Evolutionary conservation across 2,329 filamentous ascomycete genomes (phyloP).

Genomic region (Emydomyces testavorans): DNA sequence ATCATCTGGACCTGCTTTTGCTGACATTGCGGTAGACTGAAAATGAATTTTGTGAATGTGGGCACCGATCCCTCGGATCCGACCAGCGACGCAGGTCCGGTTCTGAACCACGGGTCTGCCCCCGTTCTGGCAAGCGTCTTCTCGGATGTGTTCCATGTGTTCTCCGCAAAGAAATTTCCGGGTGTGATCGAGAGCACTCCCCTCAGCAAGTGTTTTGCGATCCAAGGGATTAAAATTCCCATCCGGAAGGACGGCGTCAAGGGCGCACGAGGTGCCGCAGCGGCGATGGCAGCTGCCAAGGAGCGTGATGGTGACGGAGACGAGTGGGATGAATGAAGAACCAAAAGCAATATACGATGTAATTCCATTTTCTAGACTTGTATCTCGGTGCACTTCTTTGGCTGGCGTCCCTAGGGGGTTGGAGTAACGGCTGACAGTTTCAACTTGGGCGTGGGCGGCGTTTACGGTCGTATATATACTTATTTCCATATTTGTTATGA

Average conservation of each 20-base stretch:
- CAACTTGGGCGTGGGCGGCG: too few relatives aligned
- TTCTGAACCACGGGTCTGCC: slow-evolving; percentile 61
- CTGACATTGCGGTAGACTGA: slow-evolving; percentile 38
- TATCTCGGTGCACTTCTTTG: too few relatives aligned
- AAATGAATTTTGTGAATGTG: slow-evolving; percentile 76
- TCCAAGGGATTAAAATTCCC: slow-evolving; percentile 91
- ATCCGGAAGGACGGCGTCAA: slow-evolving; percentile 73
- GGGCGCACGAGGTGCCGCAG: slow-evolving; percentile 23
- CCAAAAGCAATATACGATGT: too few relatives aligned
- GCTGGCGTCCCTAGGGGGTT: too few relatives aligned
- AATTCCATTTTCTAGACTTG: too few relatives aligned
- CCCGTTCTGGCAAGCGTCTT: slow-evolving; percentile 77
- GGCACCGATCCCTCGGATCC: slow-evolving; percentile 36
- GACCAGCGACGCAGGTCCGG: slow-evolving; percentile 23
- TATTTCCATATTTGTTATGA: too few relatives aligned
- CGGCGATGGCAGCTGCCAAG: slow-evolving; percentile 36
- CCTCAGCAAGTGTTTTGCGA: slow-evolving; percentile 83
- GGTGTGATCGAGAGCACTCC: slow-evolving; percentile 90
- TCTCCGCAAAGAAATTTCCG: slow-evolving; percentile 94
- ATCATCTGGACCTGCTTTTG: too few relatives aligned
- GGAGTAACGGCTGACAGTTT: too few relatives aligned
- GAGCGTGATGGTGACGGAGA: slow-evolving; percentile 25
- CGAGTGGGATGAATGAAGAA: slow-evolving; percentile 16
- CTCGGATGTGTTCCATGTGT: slow-evolving; percentile 84
- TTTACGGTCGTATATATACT: too few relatives aligned